phyloP scores from a whole-genome alignment of 2,329 filamentous ascomycete genomes.

The Orbilia blumenaviensis region DNA sequence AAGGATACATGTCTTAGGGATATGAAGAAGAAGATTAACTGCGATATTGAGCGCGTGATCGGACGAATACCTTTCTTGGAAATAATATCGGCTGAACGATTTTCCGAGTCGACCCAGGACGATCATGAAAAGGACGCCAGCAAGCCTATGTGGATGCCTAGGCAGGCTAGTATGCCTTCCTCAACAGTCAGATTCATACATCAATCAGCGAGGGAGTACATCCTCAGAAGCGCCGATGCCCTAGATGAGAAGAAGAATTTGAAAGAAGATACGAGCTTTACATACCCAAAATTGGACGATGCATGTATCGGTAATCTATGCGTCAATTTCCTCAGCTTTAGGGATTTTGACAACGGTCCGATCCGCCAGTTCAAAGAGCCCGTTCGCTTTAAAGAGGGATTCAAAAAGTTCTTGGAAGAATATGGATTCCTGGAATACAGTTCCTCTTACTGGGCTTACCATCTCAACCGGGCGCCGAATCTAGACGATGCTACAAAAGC shows the following conservation, averaged over 20 bases:
- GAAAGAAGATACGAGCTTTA: neutral
- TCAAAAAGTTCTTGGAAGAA: slow-evolving; percentile 19
- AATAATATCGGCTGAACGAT: neutral
- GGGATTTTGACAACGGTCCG: slow-evolving; percentile 20
- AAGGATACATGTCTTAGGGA: neutral
- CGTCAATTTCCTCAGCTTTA: slow-evolving; percentile 26
- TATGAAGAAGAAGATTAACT: neutral
- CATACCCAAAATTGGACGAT: slow-evolving; percentile 11
- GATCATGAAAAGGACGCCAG: neutral
- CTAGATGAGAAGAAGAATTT: neutral
- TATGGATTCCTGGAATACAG: slow-evolving; percentile 19
- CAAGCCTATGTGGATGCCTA: neutral
- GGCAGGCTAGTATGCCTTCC: neutral
- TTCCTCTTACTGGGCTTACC: neutral
- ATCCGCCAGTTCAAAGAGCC: neutral
- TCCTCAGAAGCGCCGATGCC: slow-evolving; percentile 14
- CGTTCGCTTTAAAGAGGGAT: neutral
- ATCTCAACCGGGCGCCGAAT: neutral
- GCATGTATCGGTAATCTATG: slow-evolving; percentile 19
- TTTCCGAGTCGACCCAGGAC: neutral
- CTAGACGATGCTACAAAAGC: slow-evolving; percentile 20
- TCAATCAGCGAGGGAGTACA: slow-evolving; percentile 26
- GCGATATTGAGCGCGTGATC: slow-evolving; percentile 15
- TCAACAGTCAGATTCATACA: slow-evolving; percentile 30
- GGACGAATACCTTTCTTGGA: slow-evolving; percentile 15